Percentiles rank a stretch among this genome's conserved stretches.
phyloP scores from a whole-genome alignment of 2,329 filamentous ascomycete species.

The Pyrenophora seminiperda region DNA sequence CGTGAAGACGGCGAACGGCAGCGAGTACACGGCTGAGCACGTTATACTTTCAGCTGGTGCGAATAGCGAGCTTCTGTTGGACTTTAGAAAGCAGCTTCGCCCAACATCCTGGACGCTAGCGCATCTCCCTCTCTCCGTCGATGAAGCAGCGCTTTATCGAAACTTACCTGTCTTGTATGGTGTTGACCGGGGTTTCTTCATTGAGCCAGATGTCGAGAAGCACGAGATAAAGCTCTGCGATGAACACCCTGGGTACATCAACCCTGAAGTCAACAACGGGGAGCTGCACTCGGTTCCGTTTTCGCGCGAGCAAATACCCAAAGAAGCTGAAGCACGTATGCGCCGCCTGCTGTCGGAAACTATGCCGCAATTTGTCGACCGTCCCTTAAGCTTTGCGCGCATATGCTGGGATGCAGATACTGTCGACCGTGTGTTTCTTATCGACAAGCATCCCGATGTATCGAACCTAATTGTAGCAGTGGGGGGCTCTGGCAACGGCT shows the following conservation, averaged over 20 bases:
- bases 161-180: constrained; percentile 58
- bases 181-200: constrained; percentile 57
- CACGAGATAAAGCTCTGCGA: constrained; percentile 59
- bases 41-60: constrained; percentile 59
- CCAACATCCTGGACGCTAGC: constrained; percentile 61
- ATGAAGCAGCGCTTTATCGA: constrained; percentile 54
- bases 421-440: constrained; percentile 59
- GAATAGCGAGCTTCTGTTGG: constrained; percentile 53
- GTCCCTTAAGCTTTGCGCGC: constrained; percentile 57
- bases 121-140: constrained; percentile 56
- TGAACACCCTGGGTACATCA: constrained; percentile 63
- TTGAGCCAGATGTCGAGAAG: constrained; percentile 54
- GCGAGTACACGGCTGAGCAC: constrained; percentile 49
- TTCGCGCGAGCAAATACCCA: constrained; percentile 53
- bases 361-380: constrained; percentile 59
- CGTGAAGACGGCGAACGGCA: constrained; percentile 52
- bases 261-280: constrained; percentile 44
- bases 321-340: constrained; percentile 55
- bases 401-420: constrained; percentile 65
- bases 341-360: constrained; percentile 56
- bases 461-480: constrained; percentile 54
- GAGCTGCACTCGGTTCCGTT: constrained; percentile 49
- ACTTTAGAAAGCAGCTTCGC: constrained; percentile 59
- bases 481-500: constrained; percentile 60
- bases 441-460: constrained; percentile 56